These are phyloP conservation scores for Aplosporella prunicola DNA, from an alignment of 2,329 filamentous ascomycete genomes.

Conservation along the genomic window DNA sequence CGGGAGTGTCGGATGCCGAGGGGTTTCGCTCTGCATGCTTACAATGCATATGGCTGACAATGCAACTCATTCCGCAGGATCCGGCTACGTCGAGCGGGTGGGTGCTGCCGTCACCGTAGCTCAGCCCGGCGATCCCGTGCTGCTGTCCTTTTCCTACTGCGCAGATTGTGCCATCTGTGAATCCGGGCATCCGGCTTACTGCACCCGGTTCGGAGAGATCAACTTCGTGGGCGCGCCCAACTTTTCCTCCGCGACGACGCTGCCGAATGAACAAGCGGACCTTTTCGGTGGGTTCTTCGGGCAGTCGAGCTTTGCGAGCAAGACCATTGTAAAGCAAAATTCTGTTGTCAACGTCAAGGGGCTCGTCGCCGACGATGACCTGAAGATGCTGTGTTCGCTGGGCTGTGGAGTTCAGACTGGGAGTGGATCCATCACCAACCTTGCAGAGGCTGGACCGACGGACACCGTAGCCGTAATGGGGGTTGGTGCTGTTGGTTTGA, in stretches of 20 bases:
- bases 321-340: constrained; percentile 31
- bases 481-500: constrained; percentile 39
- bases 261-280: constrained; percentile 10
- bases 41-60: neutral
- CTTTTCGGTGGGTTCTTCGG: constrained; percentile 40
- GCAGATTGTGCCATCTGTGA: constrained; percentile 39
- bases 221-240: constrained; percentile 31
- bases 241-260: constrained; percentile 16
- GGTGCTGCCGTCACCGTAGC: constrained; percentile 35
- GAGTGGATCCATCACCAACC: constrained; percentile 24
- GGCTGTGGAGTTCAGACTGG: constrained; percentile 41
- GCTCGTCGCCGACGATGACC: constrained; percentile 27
- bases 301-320: constrained; percentile 36
- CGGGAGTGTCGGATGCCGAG: neutral
- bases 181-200: constrained; percentile 39
- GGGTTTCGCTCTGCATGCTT: too few species aligned
- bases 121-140: constrained; percentile 36
- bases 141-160: constrained; percentile 42
- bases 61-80: neutral
- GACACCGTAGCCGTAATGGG: constrained; percentile 36
- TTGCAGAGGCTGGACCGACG: constrained; percentile 26
- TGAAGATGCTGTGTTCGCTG: constrained; percentile 36
- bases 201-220: constrained; percentile 37
- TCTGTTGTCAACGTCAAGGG: constrained; percentile 35
- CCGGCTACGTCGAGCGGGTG: constrained; percentile 41